phyloP scores from a whole-genome alignment of 345 rosid species.

The Psidium guajava region DNA sequence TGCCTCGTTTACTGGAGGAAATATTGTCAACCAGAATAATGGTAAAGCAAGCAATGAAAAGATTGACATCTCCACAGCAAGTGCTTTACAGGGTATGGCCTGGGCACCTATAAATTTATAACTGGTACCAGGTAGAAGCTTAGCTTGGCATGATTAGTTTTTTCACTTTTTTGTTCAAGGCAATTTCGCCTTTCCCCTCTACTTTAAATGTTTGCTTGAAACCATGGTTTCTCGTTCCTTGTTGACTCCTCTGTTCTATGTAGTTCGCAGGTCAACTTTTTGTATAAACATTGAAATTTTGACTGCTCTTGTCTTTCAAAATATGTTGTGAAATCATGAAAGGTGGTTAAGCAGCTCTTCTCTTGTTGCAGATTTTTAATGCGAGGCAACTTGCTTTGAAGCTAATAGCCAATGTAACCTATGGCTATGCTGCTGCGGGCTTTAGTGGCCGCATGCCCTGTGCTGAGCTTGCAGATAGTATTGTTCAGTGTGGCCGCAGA shows the following conservation, averaged over 20 bases:
- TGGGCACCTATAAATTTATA: not conserved
- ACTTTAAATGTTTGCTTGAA: not conserved
- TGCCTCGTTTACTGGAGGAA: constrained; percentile 88
- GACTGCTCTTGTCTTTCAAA: not conserved
- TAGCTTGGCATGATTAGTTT: not conserved
- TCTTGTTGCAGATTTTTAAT: constrained; percentile 70
- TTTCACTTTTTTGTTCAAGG: not conserved
- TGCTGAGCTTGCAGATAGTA: constrained; percentile 99
- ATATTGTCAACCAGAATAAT: constrained; percentile 88
- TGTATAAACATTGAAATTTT: not conserved
- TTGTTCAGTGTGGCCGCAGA: constrained; percentile 95
- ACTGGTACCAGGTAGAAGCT: not conserved
- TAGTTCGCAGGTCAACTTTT: not conserved
- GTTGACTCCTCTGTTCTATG: not conserved
- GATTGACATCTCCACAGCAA: constrained; percentile 61
- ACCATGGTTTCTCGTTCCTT: not conserved
- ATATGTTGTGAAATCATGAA: not conserved
- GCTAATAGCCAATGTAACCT: constrained; percentile 95
- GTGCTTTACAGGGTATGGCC: constrained; percentile 75
- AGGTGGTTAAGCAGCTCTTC: not conserved
- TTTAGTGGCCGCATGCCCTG: constrained; percentile 99
- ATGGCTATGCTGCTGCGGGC: constrained; percentile 98
- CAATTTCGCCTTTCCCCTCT: not conserved
- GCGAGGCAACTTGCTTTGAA: constrained; percentile 98
- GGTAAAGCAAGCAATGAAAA: constrained; percentile 90